Conservation (phyloP, 306 rosid species). For the Castanea sativa region DNA sequence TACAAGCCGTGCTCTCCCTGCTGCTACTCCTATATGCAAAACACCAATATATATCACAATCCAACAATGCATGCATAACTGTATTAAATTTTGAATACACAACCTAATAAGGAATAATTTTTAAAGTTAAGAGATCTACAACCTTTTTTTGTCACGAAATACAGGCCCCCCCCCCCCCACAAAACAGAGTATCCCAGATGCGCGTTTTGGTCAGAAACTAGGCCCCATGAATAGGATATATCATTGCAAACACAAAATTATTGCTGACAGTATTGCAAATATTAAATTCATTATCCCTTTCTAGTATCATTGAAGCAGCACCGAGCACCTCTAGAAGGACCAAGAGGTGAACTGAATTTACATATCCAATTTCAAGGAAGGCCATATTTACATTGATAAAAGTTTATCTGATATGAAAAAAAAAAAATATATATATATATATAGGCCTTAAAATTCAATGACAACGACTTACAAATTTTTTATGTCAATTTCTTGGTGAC, state of each 20-base stretch:
- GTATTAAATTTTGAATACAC: background rate
- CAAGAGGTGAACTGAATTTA: too few relatives aligned
- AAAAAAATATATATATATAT: too few relatives aligned
- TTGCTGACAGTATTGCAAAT: constrained; percentile 24
- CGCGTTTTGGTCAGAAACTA: constrained; percentile 25
- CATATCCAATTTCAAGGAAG: too few relatives aligned
- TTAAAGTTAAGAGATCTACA: constrained; percentile 45
- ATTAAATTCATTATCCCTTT: constrained; percentile 13
- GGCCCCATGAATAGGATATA: constrained; percentile 56
- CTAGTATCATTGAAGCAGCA: constrained; percentile 22
- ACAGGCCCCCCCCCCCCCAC: background rate
- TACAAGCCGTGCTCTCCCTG: constrained; percentile 79
- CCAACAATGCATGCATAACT: background rate
- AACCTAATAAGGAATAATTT: background rate
- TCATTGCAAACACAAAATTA: constrained; percentile 35
- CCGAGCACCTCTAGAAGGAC: background rate
- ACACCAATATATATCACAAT: background rate
- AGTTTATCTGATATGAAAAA: too few relatives aligned
- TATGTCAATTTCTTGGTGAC: constrained; percentile 1
- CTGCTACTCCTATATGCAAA: constrained; percentile 57
- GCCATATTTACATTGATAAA: too few relatives aligned
- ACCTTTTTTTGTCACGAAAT: constrained; percentile 12
- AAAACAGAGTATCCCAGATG: constrained; percentile 32
- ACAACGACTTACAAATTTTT: background rate
- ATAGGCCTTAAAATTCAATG: too few relatives aligned